These are phyloP conservation scores for Pleurotus salmoneostramineus DNA, from an alignment of 768 basidiomycete genomes.

Conservation along the genomic window DNA sequence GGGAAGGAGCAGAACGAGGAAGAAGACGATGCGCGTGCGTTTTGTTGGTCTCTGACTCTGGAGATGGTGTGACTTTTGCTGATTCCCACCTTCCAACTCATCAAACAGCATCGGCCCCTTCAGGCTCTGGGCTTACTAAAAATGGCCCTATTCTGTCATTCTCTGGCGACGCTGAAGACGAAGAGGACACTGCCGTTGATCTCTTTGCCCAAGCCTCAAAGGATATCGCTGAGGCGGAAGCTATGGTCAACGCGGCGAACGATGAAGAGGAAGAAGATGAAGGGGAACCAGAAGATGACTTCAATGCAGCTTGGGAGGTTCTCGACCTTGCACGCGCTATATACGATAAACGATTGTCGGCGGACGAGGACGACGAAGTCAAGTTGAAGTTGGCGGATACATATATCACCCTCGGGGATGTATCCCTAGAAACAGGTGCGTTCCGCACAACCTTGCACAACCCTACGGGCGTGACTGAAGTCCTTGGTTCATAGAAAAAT, in stretches of 20 bases:
- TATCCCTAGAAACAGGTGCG: constrained; percentile 94
- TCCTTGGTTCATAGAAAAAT: constrained; percentile 65
- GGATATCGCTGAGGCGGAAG: constrained; percentile 38
- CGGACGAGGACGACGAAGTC: constrained; percentile 53
- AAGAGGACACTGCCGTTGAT: constrained; percentile 53
- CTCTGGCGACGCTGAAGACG: constrained; percentile 73
- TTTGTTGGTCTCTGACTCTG: background rate
- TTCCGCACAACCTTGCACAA: background rate
- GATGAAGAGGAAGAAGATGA: constrained; percentile 65
- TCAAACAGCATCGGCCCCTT: constrained; percentile 6
- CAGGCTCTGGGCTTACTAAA: constrained; percentile 25
- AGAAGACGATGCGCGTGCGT: constrained; percentile 34
- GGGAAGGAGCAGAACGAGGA: constrained; percentile 79
- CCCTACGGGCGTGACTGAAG: constrained; percentile 4
- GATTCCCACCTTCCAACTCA: too few relatives aligned
- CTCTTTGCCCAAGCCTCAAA: constrained; percentile 58
- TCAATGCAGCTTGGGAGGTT: constrained; percentile 97
- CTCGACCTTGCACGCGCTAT: constrained; percentile 91
- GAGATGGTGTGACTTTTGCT: too few relatives aligned
- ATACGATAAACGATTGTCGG: constrained; percentile 61
- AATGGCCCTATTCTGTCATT: constrained; percentile 71
- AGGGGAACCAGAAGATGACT: constrained; percentile 91
- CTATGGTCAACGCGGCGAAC: constrained; percentile 48
- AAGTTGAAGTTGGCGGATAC: constrained; percentile 88
- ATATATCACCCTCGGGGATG: constrained; percentile 88